A percentile compares a stretch with the other conserved stretches of the same genome.
Evolutionary conservation across 2,329 filamentous ascomycete genomes (phyloP).

Genomic region (Pseudodiploospora longispora): DNA sequence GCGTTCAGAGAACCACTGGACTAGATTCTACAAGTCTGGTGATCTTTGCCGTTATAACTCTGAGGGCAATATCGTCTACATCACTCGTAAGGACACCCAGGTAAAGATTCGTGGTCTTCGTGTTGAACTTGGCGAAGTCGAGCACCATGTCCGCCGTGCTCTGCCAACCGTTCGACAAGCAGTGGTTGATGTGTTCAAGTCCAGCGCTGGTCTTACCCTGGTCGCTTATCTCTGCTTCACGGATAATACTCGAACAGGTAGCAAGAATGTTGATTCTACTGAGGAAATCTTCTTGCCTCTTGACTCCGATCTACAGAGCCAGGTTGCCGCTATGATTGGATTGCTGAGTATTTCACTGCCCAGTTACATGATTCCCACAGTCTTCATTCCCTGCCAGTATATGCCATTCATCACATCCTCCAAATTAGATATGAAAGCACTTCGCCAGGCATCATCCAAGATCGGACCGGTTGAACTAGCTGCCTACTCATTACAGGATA

Average conservation of each 20-base stretch:
- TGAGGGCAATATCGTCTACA: constrained; percentile 32
- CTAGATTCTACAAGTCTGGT: constrained; percentile 35
- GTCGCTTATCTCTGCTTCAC: constrained; percentile 4
- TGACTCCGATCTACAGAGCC: too few relatives aligned
- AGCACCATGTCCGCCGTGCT: constrained; percentile 3
- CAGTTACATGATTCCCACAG: not conserved
- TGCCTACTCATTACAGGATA: constrained; percentile 15
- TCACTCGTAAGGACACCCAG: constrained; percentile 47
- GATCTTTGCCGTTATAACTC: constrained; percentile 35
- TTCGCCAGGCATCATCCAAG: not conserved
- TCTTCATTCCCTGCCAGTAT: not conserved
- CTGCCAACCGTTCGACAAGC: not conserved
- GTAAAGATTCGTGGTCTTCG: constrained; percentile 46
- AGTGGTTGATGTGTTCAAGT: constrained; percentile 3
- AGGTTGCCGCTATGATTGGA: too few relatives aligned
- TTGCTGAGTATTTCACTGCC: not conserved
- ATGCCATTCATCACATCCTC: not conserved
- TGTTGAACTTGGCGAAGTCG: constrained; percentile 7
- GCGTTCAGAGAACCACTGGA: not conserved
- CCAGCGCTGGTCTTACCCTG: not conserved
- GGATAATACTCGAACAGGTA: not conserved
- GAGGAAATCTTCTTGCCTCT: too few relatives aligned
- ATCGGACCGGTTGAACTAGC: constrained; percentile 6
- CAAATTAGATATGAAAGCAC: not conserved
- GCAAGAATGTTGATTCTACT: not conserved